A percentile compares a stretch with the other conserved stretches of the same genome.
These are phyloP conservation scores for Lagenaria siceraria DNA, from an alignment of 306 rosid species.

Conservation along the genomic window DNA sequence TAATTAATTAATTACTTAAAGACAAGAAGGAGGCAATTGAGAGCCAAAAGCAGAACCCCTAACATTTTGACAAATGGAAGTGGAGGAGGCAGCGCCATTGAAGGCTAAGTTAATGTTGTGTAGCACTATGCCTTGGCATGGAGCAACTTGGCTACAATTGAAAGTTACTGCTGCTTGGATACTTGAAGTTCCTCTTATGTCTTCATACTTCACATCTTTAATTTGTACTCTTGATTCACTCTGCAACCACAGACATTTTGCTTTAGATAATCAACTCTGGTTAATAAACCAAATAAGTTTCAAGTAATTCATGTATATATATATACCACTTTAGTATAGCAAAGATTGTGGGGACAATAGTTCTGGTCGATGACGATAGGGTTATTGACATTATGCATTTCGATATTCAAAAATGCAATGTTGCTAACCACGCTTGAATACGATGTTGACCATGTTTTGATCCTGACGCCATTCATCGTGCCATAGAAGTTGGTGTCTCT, in stretches of 20 bases:
- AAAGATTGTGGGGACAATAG: slow-evolving; percentile 14
- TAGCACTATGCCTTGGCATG: slow-evolving; percentile 12
- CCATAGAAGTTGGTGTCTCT: slow-evolving; percentile 12
- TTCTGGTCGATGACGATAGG: slow-evolving; percentile 34
- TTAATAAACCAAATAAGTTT: background rate
- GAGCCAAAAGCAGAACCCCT: slow-evolving; percentile 8
- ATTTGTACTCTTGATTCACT: slow-evolving; percentile 10
- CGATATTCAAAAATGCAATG: slow-evolving; percentile 4
- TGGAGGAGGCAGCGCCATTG: background rate
- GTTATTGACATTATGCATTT: slow-evolving; percentile 5
- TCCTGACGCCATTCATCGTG: slow-evolving; percentile 23
- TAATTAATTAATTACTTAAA: too few species aligned
- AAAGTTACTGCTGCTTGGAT: slow-evolving; percentile 6
- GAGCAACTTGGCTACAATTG: slow-evolving; percentile 12
- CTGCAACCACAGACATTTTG: background rate
- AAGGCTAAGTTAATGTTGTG: background rate
- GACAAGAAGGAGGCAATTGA: slow-evolving; percentile 10
- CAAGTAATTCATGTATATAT: background rate
- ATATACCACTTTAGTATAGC: background rate
- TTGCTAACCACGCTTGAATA: slow-evolving; percentile 3
- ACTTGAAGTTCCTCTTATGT: slow-evolving; percentile 18
- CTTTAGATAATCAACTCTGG: background rate
- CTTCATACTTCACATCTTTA: slow-evolving; percentile 3
- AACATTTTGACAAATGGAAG: slow-evolving; percentile 6
- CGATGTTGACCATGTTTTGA: slow-evolving; percentile 22